A percentile compares a stretch with the other conserved stretches of the same genome.
Evolutionary conservation across 345 rosid species (phyloP).

Genomic region (thale cress (Arabidopsis thaliana)): DNA sequence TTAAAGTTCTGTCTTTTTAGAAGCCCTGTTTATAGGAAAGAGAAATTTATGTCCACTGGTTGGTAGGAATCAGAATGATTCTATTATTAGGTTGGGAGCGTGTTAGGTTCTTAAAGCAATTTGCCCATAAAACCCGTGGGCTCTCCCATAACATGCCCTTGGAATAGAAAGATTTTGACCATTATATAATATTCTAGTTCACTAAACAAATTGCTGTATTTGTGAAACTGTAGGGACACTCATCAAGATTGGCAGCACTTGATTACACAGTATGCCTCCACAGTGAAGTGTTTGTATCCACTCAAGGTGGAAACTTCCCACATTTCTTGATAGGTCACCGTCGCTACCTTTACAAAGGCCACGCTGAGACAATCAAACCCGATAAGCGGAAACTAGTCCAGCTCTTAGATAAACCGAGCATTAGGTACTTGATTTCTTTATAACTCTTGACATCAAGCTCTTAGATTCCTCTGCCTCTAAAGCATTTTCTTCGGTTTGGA

Average conservation of each 20-base stretch:
- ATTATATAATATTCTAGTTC: not conserved
- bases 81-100: not conserved
- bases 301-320: constrained; percentile 99
- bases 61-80: constrained; percentile 17
- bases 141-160: constrained; percentile 16
- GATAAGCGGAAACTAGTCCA: constrained; percentile 89
- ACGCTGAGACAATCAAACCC: constrained; percentile 86
- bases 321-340: constrained; percentile 97
- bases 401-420: constrained; percentile 77
- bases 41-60: constrained; percentile 1
- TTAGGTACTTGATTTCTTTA: constrained; percentile 54
- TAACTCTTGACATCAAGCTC: not conserved
- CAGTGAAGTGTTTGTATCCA: constrained; percentile 93
- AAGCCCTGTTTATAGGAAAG: not conserved
- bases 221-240: constrained; percentile 69
- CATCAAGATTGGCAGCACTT: constrained; percentile 92
- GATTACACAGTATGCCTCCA: constrained; percentile 93
- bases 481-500: constrained; percentile 2
- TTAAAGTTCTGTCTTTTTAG: not conserved
- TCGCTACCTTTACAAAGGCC: constrained; percentile 88
- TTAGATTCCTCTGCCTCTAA: not conserved
- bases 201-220: constrained; percentile 9
- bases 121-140: constrained; percentile 33
- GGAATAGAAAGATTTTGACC: constrained; percentile 1
- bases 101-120: constrained; percentile 7